Evolutionary conservation across 2,329 filamentous ascomycete genomes (phyloP), one percentile per base, ranked within the genome.

Genomic region (Akanthomyces dipterigenus): DNA sequence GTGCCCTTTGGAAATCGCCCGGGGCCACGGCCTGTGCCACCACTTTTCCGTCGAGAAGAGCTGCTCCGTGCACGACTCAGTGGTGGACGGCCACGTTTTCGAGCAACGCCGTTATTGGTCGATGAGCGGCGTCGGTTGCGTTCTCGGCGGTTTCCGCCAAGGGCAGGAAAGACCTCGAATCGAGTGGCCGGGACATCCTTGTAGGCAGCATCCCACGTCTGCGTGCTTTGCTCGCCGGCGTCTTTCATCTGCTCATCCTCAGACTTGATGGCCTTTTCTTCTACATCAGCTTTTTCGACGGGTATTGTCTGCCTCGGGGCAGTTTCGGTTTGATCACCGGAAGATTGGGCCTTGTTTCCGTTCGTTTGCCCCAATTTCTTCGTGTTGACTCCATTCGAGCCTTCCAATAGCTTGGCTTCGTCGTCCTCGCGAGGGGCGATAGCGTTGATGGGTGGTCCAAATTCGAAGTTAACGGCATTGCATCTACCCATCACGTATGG

Each of bases 401-500:
- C 71, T 61, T 76, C 73, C n/a, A 73, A 67, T 18, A 76, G 49
- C 64, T 71, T 76, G 12, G 72, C 72, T 62, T 84, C 83, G 7
- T 88, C 86, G 24, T 91, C 92, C 64, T 96, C 92, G 40, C 93
- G 86, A 5, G 89, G 91, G 14, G 93, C 93, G 59, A 98, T 90
- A 1, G 93, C 89, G 65, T 91, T 93, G 61, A 98, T 78, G 7
- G 88, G 83, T 6, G 90, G 90, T 6, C 88, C 90, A 55, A 92
- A 84, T 70, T 96, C 91, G 68, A 95, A 93, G 68, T 91, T 90
- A 4, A 88, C 88, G 40, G 89, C 85, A 66, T 89, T 93, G 72
- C 85, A 88, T 64, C 91, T 86, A 28, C 95, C 93, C 92, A 97
- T 98, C 46, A 98, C 87, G 72, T 96, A 99, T 0, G 95, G 95